phyloP scores from a whole-genome alignment of 1,284 basidiomycete species.

The Ceratobasidium sp. region DNA sequence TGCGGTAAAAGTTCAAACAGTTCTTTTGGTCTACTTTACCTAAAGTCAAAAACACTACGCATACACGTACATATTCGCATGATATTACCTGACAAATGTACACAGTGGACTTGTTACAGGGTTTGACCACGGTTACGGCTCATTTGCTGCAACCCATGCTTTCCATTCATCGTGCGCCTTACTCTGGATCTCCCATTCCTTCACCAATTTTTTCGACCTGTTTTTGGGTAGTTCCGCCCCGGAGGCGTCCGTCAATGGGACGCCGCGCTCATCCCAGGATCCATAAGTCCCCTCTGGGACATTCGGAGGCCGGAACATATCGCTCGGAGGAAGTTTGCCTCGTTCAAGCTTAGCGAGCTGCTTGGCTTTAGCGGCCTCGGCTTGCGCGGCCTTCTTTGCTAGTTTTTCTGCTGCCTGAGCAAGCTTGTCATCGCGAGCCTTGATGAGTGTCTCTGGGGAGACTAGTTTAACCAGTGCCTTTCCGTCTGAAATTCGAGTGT shows the following conservation, averaged over 20 bases:
- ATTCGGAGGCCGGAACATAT: conserved; percentile 87
- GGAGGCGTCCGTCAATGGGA: conserved; percentile 83
- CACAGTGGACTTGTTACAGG: background rate
- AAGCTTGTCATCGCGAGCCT: conserved; percentile 89
- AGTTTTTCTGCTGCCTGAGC: conserved; percentile 76
- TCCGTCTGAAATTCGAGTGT: conserved; percentile 68
- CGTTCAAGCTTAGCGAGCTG: conserved; percentile 81
- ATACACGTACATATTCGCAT: background rate
- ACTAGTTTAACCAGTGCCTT: conserved; percentile 94
- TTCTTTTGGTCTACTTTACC: background rate
- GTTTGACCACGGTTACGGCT: background rate
- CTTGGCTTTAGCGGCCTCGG: conserved; percentile 76
- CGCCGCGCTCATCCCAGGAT: conserved; percentile 83
- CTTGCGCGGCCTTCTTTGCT: conserved; percentile 78
- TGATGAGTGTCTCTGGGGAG: conserved; percentile 80
- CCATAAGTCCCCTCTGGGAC: conserved; percentile 70
- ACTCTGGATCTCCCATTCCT: conserved; percentile 78
- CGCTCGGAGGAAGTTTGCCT: conserved; percentile 75
- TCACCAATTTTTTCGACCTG: conserved; percentile 78
- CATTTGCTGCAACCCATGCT: conserved; percentile 36
- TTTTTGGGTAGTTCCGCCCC: conserved; percentile 89
- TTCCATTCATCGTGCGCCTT: conserved; percentile 78
- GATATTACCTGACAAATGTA: too few relatives aligned
- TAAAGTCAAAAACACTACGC: background rate
- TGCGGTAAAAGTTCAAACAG: too few relatives aligned